A percentile compares a stretch with the other conserved stretches of the same genome.
Evolutionary conservation across 441 rosid genomes (phyloP).

Genomic region (Mallotus japonicus): DNA sequence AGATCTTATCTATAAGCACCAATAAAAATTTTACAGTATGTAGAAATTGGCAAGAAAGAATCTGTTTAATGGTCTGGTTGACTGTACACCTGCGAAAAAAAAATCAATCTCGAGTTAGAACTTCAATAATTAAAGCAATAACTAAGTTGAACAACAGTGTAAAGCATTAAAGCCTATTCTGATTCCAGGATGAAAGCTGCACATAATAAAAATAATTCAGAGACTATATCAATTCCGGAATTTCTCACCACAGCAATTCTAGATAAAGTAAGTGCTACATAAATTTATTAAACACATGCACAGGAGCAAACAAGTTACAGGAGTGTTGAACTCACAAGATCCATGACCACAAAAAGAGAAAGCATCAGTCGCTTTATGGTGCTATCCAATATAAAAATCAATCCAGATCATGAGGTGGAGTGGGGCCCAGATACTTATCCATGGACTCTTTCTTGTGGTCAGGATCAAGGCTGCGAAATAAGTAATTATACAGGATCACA

Average conservation of each 20-base stretch:
- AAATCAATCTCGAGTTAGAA: neutral
- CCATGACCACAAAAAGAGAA: neutral
- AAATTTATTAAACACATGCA: neutral
- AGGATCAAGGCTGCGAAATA: conserved; percentile 85
- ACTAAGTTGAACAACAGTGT: neutral
- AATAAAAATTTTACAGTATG: conserved; percentile 32
- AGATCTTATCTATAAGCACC: conserved; percentile 12
- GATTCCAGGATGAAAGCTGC: conserved; percentile 1
- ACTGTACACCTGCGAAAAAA: conserved; percentile 44
- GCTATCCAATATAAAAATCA: conserved; percentile 9
- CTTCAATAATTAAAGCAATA: neutral
- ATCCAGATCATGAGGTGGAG: conserved; percentile 39
- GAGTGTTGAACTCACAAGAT: conserved; percentile 24
- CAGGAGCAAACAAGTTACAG: neutral
- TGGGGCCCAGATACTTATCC: conserved; percentile 89
- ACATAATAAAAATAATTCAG: neutral
- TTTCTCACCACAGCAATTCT: neutral
- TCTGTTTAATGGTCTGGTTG: conserved; percentile 21
- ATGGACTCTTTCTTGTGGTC: conserved; percentile 92
- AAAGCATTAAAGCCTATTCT: neutral
- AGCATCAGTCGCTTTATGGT: conserved; percentile 2
- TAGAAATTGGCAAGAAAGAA: conserved; percentile 42
- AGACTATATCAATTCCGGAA: neutral
- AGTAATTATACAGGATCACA: conserved; percentile 1
- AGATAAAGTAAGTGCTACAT: neutral